A percentile compares a stretch with the other conserved stretches of the same genome.
These are phyloP conservation scores for Pseudogymnoascus sp. DNA, from an alignment of 2,329 filamentous ascomycete species.

Conservation along the genomic window DNA sequence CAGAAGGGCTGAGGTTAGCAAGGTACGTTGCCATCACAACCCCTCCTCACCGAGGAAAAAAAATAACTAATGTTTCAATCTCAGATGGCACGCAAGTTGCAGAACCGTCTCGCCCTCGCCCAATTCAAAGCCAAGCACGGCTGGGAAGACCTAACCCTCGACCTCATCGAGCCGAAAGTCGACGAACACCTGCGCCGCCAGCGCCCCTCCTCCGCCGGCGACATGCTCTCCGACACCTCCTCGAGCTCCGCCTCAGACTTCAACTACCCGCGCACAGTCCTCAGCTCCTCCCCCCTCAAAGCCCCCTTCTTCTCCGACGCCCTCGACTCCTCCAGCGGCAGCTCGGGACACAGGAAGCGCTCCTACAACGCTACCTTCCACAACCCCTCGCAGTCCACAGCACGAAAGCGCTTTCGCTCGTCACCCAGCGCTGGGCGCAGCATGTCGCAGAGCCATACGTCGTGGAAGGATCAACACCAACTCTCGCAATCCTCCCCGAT, in stretches of 20 bases:
- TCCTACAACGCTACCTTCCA: slow-evolving; percentile 57
- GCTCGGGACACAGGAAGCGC: slow-evolving; percentile 60
- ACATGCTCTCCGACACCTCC: slow-evolving; percentile 79
- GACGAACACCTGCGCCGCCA: slow-evolving; percentile 73
- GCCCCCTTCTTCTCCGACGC: slow-evolving; percentile 80
- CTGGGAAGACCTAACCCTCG: slow-evolving; percentile 84
- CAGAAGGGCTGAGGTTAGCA: slow-evolving; percentile 68
- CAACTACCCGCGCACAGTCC: slow-evolving; percentile 55
- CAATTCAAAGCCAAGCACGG: slow-evolving; percentile 97
- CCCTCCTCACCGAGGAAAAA: not conserved
- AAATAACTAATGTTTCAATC: slow-evolving; percentile 15
- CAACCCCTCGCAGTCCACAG: slow-evolving; percentile 44
- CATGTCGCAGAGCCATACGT: slow-evolving; percentile 44
- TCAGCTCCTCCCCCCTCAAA: slow-evolving; percentile 82
- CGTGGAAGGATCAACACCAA: slow-evolving; percentile 73
- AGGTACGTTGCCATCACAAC: slow-evolving; percentile 45
- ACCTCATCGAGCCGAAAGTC: slow-evolving; percentile 76
- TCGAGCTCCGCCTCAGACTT: slow-evolving; percentile 70
- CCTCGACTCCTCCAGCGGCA: slow-evolving; percentile 58
- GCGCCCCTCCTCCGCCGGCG: slow-evolving; percentile 58
- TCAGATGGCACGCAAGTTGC: slow-evolving; percentile 86
- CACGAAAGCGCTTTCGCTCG: slow-evolving; percentile 64
- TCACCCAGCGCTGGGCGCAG: slow-evolving; percentile 57
- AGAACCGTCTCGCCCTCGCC: slow-evolving; percentile 89
- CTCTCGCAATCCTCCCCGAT: slow-evolving; percentile 82